Base-by-base conservation (phyloP, 2,329 filamentous ascomycete genomes). In the Colletotrichum filicis region DNA sequence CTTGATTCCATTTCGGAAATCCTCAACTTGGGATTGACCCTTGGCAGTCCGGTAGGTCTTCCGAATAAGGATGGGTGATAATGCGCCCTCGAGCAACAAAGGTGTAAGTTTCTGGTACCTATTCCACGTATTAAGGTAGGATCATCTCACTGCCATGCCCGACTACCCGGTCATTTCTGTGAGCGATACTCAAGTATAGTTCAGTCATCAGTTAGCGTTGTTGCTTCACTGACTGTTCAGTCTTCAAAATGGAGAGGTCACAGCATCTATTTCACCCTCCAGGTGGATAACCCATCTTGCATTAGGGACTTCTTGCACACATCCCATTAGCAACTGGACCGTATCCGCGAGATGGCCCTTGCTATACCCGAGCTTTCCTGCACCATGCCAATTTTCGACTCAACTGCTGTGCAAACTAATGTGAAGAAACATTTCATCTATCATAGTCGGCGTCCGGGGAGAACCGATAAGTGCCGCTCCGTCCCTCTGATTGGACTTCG, bases 11-110 rank as follows among this genome's bases (percentile, higher is more conserved):
- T 35, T 53, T 7, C 9, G n/a, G 60, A 32, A n/a, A 26, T 55
- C 30, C n/a, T 46, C 37, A 28, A 53, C 37, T 52, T 66, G 66
- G 60, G 61, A 66, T 60, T n/a, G 28, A 28, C 16, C 30, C 60
- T 65, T 73, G 71, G 60, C 66, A 66, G 24, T 8, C 53, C 42
- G n/a, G 24, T 24, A 37, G n/a, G 14, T 53, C 53, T 28, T 14
- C 46, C n/a, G 16, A 64, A 37, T n/a, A 5, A 30, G 46, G n/a
- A 53, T 24, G 46, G 3, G 6, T 16, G 19, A 37, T 32, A 64
- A 64, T 64, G 61, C 61, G 26, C 8, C 6, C 22, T 12, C 9
- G 5, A 14, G 22, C 2, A 35, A 6, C 28, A 32, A 63, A 63
- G 26, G 28, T 26, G 26, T 63, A 63, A 63, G 28, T 53, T 16